Conservation (phyloP, 1,284 basidiomycete species). For the Schizopora paradoxa region DNA sequence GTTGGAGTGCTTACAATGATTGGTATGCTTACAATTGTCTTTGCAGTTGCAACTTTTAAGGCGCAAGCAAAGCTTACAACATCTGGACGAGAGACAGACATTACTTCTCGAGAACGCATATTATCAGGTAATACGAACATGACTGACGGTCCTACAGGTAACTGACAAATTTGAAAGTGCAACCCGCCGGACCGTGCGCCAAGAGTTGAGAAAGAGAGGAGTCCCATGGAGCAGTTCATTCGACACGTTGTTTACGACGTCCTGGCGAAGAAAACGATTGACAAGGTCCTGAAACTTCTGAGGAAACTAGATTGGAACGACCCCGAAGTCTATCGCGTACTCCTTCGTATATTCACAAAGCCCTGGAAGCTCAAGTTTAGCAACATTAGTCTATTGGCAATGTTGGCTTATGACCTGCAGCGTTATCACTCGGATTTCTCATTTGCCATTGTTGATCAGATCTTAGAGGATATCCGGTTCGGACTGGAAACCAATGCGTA, state of each 20-base stretch:
- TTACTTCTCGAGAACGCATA: constrained; percentile 97
- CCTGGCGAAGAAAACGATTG: constrained; percentile 84
- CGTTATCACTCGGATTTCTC: constrained; percentile 88
- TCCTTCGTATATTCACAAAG: constrained; percentile 86
- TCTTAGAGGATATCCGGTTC: constrained; percentile 86
- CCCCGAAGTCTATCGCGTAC: constrained; percentile 41
- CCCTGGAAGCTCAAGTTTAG: constrained; percentile 95
- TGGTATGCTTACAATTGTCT: constrained; percentile 7
- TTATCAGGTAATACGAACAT: constrained; percentile 66
- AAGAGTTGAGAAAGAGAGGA: constrained; percentile 78
- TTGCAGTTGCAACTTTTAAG: constrained; percentile 86
- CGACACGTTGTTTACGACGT: constrained; percentile 91
- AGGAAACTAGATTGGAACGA: constrained; percentile 97
- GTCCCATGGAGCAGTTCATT: constrained; percentile 88
- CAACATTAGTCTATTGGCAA: constrained; percentile 88
- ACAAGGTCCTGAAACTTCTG: constrained; percentile 87
- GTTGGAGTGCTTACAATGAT: constrained; percentile 22
- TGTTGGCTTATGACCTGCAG: constrained; percentile 90
- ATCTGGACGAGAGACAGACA: constrained; percentile 87
- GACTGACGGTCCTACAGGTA: not conserved
- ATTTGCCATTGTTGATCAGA: constrained; percentile 87
- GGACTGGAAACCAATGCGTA: constrained; percentile 95
- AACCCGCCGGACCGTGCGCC: constrained; percentile 94
- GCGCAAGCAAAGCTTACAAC: constrained; percentile 87
- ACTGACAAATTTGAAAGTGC: constrained; percentile 49